Percentiles rank a stretch among this genome's conserved stretches.
Evolutionary conservation across 495 filamentous ascomycete genomes (phyloP).

Genomic region (Amorphotheca resinae): DNA sequence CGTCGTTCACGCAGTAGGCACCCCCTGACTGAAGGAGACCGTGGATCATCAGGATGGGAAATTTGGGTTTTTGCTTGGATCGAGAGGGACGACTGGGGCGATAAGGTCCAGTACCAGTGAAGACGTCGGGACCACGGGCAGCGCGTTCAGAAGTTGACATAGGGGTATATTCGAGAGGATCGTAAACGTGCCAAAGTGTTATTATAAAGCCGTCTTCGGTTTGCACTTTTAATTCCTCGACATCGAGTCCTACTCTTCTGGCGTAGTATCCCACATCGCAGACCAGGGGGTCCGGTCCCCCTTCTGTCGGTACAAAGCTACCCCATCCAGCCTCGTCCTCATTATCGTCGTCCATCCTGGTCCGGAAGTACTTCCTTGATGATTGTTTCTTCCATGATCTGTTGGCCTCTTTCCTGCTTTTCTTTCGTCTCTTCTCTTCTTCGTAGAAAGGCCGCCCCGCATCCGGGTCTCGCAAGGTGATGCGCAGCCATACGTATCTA

Average conservation of each 20-base stretch:
- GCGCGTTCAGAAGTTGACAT: conserved; percentile 26
- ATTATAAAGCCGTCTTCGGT: conserved; percentile 95
- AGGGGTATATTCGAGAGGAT: conserved; percentile 58
- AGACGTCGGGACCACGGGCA: conserved; percentile 31
- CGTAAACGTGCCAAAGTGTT: conserved; percentile 78
- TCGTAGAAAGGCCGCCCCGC: conserved; percentile 51
- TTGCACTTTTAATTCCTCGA: conserved; percentile 72
- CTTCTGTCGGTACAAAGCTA: conserved; percentile 60
- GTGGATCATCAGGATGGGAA: conserved; percentile 82
- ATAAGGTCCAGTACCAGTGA: conserved; percentile 11
- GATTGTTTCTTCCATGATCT: conserved; percentile 45
- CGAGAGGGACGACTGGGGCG: conserved; percentile 1
- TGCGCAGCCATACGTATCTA: conserved; percentile 31
- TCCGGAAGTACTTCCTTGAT: not conserved
- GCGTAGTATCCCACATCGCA: conserved; percentile 84
- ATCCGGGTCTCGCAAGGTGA: conserved; percentile 45
- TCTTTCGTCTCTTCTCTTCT: conserved; percentile 45
- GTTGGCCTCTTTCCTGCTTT: conserved; percentile 41
- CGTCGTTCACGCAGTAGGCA: conserved; percentile 83
- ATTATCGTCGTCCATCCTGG: conserved; percentile 23
- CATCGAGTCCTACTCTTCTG: conserved; percentile 72
- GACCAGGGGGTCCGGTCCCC: conserved; percentile 62
- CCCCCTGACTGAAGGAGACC: conserved; percentile 80
- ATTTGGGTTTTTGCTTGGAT: conserved; percentile 35
- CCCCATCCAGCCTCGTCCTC: conserved; percentile 29